Evolutionary conservation across 257 asterid genomes (phyloP).

Genomic region (Penstemon newberryi): DNA sequence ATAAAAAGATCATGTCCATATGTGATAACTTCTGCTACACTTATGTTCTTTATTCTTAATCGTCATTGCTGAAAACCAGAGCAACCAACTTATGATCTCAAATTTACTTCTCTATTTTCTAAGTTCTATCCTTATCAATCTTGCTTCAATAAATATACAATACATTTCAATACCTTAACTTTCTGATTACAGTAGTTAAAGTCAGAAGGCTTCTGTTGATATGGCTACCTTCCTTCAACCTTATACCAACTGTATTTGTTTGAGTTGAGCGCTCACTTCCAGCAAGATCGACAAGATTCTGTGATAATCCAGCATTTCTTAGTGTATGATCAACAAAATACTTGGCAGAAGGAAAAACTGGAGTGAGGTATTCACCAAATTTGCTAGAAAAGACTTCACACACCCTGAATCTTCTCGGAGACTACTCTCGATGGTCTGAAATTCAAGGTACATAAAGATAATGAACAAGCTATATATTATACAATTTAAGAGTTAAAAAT

Average conservation of each 20-base stretch:
- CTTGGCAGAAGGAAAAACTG: constrained; percentile 22
- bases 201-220: constrained; percentile 88
- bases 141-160: constrained; percentile 1
- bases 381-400: constrained; percentile 76
- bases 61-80: not conserved
- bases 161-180: constrained; percentile 56
- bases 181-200: constrained; percentile 89
- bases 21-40: not conserved
- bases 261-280: constrained; percentile 93
- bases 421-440: constrained; percentile 80
- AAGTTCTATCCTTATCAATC: not conserved
- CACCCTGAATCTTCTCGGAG: constrained; percentile 72
- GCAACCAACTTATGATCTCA: not conserved
- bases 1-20: not conserved
- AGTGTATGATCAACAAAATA: not conserved
- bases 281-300: constrained; percentile 99
- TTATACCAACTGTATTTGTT: constrained; percentile 76
- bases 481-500: constrained; percentile 6
- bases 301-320: constrained; percentile 26
- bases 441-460: constrained; percentile 15
- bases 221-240: constrained; percentile 98
- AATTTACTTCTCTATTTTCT: not conserved
- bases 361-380: constrained; percentile 59
- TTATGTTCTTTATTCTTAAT: not conserved
- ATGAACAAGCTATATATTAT: not conserved